Evolutionary conservation across 192 early-diverging fungal genomes (phyloP), one percentile per base, ranked within the genome.

Genomic region (Podila minutissima): DNA sequence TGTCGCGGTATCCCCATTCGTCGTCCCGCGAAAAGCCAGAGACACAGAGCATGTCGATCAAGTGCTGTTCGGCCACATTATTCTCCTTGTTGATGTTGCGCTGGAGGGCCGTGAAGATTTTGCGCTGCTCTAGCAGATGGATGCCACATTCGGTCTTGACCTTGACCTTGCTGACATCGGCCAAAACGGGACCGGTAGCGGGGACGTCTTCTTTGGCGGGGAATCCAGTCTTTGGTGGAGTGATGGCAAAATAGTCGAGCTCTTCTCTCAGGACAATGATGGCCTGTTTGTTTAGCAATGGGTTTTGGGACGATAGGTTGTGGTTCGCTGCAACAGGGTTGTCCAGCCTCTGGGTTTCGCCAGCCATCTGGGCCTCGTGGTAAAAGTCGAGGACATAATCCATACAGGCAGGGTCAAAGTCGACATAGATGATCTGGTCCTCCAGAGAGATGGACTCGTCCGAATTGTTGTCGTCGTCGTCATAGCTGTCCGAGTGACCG

Each of bases 11-110:
- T 2, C 90, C 91, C 94, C 94, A 95, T 48, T 87, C 82, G 53
- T 92, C 92, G 37, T 91, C 85, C 46, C 88, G 82, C 29, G 90
- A 86, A 67, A 95, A 95, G 20, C 92, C 94, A 49, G 92, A 91
- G 53, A 92, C 85, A 70, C 93, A 94, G 33, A 95, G 87, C 90
- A 95, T 92, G 67, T 93, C 92, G 46, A 95, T 93, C 31, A 95
- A 85, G 86, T 95, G 94, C 75, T 93, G 94, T 67, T 95, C 89
- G 11, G 87, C 88, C 24, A 86, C 83, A 50, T 89, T 88, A 49
- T 90, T 90, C 59, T 88, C 86, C 59, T 87, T 88, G 67, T 92
- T 89, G 81, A 93, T 92, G 49, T 92, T 93, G 22, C 91, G 87
- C 64, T 93, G 90, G 12, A 95, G 75, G 24, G 94, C 89, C 29